Conservation (phyloP, 129 eudicot species). For the Lactuca saligna region DNA sequence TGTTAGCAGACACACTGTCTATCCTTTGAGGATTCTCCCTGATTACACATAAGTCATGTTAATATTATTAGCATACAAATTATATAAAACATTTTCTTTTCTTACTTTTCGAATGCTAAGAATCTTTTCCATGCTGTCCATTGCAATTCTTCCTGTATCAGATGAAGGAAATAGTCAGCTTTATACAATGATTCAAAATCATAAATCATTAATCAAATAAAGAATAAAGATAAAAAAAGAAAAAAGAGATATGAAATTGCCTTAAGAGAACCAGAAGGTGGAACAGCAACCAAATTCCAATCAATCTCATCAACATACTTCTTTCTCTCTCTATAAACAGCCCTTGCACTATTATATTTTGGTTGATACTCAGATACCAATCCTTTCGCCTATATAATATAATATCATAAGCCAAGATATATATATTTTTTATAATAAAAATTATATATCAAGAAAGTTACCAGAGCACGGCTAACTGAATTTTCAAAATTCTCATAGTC, state of each 20-base stretch:
- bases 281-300: conserved; percentile 98
- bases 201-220: background rate
- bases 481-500: conserved; percentile 97
- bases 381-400: conserved; percentile 84
- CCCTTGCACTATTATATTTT: conserved; percentile 97
- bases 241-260: conserved; percentile 30
- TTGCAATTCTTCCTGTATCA: conserved; percentile 81
- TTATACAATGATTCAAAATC: background rate
- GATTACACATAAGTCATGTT: conserved; percentile 16
- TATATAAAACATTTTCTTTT: conserved; percentile 11
- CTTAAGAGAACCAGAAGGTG: conserved; percentile 92
- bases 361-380: conserved; percentile 92
- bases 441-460: conserved; percentile 28
- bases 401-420: conserved; percentile 27
- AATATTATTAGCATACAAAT: background rate
- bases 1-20: conserved; percentile 73
- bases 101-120: conserved; percentile 90
- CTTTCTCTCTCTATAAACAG: conserved; percentile 95
- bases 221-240: background rate
- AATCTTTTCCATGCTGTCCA: conserved; percentile 95
- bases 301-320: conserved; percentile 94
- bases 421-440: background rate
- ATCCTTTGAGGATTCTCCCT: conserved; percentile 99
- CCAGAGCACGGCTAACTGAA: conserved; percentile 99
- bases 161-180: conserved; percentile 23